A percentile compares a stretch with the other conserved stretches of the same genome.
phyloP scores from a whole-genome alignment of 2,329 filamentous ascomycete genomes.

The Fusarium praegraminearum region DNA sequence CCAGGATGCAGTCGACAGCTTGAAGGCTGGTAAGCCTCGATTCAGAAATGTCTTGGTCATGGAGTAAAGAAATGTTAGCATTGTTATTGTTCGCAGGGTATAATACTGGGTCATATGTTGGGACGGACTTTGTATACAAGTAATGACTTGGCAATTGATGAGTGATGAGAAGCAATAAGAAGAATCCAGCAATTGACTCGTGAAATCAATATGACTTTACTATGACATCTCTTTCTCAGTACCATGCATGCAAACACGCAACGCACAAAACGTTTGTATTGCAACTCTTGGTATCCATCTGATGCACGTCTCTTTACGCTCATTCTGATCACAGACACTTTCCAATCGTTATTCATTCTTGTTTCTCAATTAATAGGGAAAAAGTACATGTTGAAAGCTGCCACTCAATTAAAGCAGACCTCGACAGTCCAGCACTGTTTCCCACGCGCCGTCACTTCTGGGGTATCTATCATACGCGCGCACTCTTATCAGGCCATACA shows the following conservation, averaged over 20 bases:
- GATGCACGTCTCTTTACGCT: neutral
- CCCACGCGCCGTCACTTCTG: neutral
- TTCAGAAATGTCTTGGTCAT: conserved; percentile 59
- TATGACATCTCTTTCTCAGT: neutral
- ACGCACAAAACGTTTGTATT: too few relatives aligned
- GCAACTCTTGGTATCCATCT: neutral
- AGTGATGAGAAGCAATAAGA: neutral
- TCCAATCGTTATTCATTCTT: neutral
- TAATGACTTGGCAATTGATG: neutral
- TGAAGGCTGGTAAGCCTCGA: conserved; percentile 57
- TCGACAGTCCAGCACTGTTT: neutral
- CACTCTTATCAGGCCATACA: neutral
- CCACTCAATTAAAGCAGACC: too few relatives aligned
- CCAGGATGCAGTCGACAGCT: conserved; percentile 58
- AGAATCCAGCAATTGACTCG: neutral
- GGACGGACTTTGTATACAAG: neutral
- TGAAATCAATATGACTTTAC: too few relatives aligned
- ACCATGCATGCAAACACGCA: neutral
- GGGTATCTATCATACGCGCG: conserved; percentile 18
- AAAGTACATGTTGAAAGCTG: too few relatives aligned
- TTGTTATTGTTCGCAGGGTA: neutral
- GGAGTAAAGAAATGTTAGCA: neutral
- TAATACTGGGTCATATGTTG: neutral
- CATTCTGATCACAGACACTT: neutral
- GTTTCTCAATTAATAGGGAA: neutral